Conservation (phyloP, 2,329 filamentous ascomycete species). For the Stagonosporopsis tanaceti region DNA sequence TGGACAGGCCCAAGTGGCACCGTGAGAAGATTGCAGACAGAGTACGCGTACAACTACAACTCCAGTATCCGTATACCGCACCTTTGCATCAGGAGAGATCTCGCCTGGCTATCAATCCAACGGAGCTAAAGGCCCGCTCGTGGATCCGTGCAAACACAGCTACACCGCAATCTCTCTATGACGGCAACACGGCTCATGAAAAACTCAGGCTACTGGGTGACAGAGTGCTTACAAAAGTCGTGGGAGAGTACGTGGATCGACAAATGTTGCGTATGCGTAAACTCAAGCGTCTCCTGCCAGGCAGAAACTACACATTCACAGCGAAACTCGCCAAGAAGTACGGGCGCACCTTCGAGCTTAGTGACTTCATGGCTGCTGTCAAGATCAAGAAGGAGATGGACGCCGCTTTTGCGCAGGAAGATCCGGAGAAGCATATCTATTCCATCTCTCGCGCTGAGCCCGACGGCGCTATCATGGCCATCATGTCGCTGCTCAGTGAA, state of each 20-base stretch:
- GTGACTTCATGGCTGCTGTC: conserved; percentile 60
- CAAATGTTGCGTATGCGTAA: conserved; percentile 69
- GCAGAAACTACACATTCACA: conserved; percentile 69
- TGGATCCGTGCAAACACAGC: conserved; percentile 57
- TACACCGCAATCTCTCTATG: conserved; percentile 52
- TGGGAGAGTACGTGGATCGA: conserved; percentile 61
- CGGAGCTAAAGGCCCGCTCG: conserved; percentile 48
- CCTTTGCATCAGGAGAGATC: conserved; percentile 31
- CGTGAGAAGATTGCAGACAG: conserved; percentile 34
- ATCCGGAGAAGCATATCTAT: conserved; percentile 42
- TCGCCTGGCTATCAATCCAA: conserved; percentile 13
- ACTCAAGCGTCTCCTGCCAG: conserved; percentile 62
- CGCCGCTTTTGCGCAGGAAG: conserved; percentile 53
- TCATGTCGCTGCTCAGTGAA: conserved; percentile 70
- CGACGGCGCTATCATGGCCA: conserved; percentile 72
- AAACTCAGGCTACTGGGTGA: conserved; percentile 51
- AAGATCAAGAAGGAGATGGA: conserved; percentile 69
- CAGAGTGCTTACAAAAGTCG: conserved; percentile 55
- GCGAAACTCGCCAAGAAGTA: conserved; percentile 66
- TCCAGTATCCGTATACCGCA: conserved; percentile 34
- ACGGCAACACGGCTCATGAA: conserved; percentile 48
- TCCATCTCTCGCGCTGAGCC: conserved; percentile 64
- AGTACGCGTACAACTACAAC: conserved; percentile 33
- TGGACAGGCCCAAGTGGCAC: conserved; percentile 40
- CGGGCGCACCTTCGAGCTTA: conserved; percentile 59